Percentiles rank a stretch among this genome's conserved stretches.
These are phyloP conservation scores for Sedum album DNA, from an alignment of 164 flowering plant genomes.

Conservation along the genomic window DNA sequence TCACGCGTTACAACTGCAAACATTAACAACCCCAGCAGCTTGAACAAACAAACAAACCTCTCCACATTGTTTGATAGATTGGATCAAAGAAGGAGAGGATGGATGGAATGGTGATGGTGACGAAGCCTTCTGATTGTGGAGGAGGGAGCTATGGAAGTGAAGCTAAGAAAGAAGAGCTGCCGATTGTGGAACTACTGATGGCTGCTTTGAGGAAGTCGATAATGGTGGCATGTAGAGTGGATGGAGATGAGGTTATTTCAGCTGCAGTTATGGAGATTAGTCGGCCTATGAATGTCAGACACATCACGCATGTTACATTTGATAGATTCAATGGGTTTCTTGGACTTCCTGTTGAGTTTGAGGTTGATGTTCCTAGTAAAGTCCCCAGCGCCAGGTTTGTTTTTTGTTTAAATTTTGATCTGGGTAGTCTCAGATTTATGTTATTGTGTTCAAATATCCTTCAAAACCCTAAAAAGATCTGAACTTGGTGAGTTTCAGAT, in stretches of 20 bases:
- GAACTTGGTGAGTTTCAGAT: constrained; percentile 1
- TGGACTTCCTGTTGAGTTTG: constrained; percentile 90
- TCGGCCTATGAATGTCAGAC: constrained; percentile 88
- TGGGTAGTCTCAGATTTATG: constrained; percentile 15
- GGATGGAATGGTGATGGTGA: constrained; percentile 59
- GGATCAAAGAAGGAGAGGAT: no score
- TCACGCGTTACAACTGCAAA: background rate
- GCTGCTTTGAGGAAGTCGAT: constrained; percentile 81
- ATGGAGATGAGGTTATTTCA: constrained; percentile 41
- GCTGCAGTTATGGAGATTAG: constrained; percentile 77
- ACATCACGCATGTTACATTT: constrained; percentile 87
- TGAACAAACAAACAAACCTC: no score
- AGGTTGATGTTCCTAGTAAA: constrained; percentile 67
- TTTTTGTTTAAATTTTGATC: background rate
- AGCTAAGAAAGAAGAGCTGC: constrained; percentile 24
- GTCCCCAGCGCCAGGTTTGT: constrained; percentile 92
- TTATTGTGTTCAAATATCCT: no score
- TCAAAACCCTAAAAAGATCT: no score
- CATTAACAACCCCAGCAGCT: background rate
- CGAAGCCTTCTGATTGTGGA: constrained; percentile 37
- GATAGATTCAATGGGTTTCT: constrained; percentile 90
- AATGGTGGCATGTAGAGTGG: constrained; percentile 76
- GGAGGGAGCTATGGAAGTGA: constrained; percentile 28
- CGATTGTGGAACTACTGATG: constrained; percentile 45
- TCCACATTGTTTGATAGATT: no score